Conservation (phyloP, 2,329 filamentous ascomycete species). For the Ascochyta viciae-villosae region DNA sequence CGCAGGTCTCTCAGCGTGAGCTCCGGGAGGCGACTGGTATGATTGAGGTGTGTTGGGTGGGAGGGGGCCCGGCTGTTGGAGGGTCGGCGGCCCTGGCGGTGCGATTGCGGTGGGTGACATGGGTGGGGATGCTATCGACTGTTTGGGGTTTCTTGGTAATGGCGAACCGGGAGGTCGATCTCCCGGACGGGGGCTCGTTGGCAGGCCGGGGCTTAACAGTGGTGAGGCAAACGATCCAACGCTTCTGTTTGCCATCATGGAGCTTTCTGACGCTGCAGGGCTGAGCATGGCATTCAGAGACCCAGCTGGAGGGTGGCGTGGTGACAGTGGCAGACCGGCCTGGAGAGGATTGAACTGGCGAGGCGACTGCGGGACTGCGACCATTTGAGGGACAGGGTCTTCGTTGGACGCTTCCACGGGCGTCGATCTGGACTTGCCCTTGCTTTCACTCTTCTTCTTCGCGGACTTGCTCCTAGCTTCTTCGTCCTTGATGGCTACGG, state of each 20-base stretch:
- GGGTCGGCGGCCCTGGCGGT: constrained; percentile 71
- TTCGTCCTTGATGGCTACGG: constrained; percentile 69
- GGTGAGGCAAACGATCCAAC: constrained; percentile 53
- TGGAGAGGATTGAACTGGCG: constrained; percentile 41
- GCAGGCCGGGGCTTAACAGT: constrained; percentile 68
- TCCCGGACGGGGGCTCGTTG: constrained; percentile 66
- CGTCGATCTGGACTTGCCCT: constrained; percentile 52
- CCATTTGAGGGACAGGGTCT: constrained; percentile 25
- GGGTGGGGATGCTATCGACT: constrained; percentile 68
- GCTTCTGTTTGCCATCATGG: constrained; percentile 50
- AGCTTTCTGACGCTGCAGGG: constrained; percentile 49
- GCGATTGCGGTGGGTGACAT: constrained; percentile 69
- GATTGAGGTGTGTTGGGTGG: constrained; percentile 73
- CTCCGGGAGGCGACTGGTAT: constrained; percentile 61
- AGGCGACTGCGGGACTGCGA: constrained; percentile 36
- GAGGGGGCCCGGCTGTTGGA: constrained; percentile 75
- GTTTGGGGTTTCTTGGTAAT: constrained; percentile 63
- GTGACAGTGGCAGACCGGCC: constrained; percentile 47
- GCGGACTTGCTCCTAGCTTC: constrained; percentile 76
- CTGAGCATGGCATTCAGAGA: constrained; percentile 60
- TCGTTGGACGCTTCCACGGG: constrained; percentile 28
- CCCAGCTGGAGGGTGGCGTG: constrained; percentile 46
- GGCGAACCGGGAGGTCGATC: constrained; percentile 67
- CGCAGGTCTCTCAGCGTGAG: constrained; percentile 47
- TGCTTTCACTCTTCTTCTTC: constrained; percentile 66